Conservation (phyloP, 805 yeast species). For the Groenewaldozyma tartarivorans region DNA sequence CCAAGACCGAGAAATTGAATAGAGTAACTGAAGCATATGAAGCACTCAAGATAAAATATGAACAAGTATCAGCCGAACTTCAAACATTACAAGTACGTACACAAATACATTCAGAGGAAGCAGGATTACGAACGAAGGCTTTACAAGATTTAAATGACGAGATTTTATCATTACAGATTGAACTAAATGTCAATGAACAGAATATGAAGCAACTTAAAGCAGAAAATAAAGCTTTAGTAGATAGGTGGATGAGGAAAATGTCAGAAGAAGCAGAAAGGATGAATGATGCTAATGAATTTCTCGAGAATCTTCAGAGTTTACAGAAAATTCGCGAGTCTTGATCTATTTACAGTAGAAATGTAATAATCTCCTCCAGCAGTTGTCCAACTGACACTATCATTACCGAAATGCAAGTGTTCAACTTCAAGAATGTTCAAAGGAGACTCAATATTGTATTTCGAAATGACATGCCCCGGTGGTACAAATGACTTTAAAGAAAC, state of each 20-base stretch:
- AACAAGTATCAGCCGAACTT: constrained; percentile 20
- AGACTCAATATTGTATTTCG: constrained; percentile 41
- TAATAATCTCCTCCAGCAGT: constrained; percentile 67
- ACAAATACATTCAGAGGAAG: constrained; percentile 18
- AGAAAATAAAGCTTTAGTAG: constrained; percentile 44
- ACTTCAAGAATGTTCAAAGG: constrained; percentile 59
- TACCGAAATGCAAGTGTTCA: constrained; percentile 51
- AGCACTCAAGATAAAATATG: constrained; percentile 7
- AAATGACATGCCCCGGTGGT: constrained; percentile 61
- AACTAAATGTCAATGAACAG: constrained; percentile 36
- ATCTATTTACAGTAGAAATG: constrained; percentile 54
- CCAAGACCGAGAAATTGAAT: constrained; percentile 7
- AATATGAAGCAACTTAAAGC: constrained; percentile 29
- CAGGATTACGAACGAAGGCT: constrained; percentile 40
- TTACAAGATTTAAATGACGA: constrained; percentile 61
- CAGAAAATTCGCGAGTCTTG: constrained; percentile 15
- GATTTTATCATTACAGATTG: constrained; percentile 50
- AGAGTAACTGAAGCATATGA: background rate
- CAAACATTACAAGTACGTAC: constrained; percentile 23
- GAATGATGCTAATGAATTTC: constrained; percentile 36
- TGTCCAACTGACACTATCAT: constrained; percentile 84
- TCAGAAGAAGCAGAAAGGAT: constrained; percentile 50
- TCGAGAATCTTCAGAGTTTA: constrained; percentile 4
- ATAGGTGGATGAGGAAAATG: constrained; percentile 52
- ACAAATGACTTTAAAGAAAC: constrained; percentile 73